phyloP scores from a whole-genome alignment of 2,329 filamentous ascomycete genomes.

The Fusarium guadeloupense region DNA sequence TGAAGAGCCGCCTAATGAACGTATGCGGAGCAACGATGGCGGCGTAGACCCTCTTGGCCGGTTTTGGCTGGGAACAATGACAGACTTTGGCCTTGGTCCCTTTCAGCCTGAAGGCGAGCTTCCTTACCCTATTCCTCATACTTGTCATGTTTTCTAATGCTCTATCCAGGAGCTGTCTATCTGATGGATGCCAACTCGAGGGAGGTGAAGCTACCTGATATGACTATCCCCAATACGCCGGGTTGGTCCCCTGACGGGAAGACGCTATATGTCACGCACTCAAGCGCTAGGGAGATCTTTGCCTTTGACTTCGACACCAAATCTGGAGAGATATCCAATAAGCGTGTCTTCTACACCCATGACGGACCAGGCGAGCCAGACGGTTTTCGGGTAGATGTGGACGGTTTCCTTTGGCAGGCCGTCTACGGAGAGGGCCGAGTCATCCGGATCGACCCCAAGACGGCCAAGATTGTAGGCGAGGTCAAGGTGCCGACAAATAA shows the following conservation, averaged over 20 bases:
- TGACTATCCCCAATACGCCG: conserved; percentile 86
- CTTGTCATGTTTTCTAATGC: conserved; percentile 3
- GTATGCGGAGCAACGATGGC: conserved; percentile 81
- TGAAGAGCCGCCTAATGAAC: conserved; percentile 54
- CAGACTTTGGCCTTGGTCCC: conserved; percentile 68
- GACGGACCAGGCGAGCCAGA: conserved; percentile 75
- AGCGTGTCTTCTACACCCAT: conserved; percentile 77
- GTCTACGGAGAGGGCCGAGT: conserved; percentile 83
- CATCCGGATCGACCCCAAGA: conserved; percentile 71
- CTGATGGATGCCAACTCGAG: conserved; percentile 71
- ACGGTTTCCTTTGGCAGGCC: conserved; percentile 90
- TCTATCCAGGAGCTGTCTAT: conserved; percentile 71
- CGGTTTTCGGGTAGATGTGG: conserved; percentile 83
- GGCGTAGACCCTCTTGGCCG: conserved; percentile 80
- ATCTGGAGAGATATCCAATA: conserved; percentile 73
- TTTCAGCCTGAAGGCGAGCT: conserved; percentile 68
- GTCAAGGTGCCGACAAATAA: conserved; percentile 80
- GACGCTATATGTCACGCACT: conserved; percentile 86
- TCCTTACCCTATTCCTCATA: not conserved
- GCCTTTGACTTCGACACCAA: conserved; percentile 76
- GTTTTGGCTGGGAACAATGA: conserved; percentile 90
- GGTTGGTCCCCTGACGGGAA: conserved; percentile 79
- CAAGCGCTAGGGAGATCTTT: conserved; percentile 73
- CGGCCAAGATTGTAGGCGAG: conserved; percentile 77
- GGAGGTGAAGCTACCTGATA: conserved; percentile 66